Evolutionary conservation across 441 rosid species (phyloP).

Genomic region (Breynia disticha): DNA sequence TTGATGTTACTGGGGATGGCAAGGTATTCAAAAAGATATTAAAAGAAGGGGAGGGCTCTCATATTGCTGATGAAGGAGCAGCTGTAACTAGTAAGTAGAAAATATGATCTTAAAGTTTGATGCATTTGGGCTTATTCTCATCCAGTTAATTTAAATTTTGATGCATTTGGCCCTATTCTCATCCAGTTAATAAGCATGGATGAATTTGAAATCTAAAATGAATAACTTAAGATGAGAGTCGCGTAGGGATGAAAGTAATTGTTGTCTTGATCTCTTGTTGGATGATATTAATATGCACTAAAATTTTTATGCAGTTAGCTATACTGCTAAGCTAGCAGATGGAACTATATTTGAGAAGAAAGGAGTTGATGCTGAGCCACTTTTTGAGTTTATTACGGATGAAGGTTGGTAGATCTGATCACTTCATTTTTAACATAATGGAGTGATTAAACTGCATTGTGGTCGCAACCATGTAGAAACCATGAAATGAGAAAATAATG

Average conservation of each 20-base stretch:
- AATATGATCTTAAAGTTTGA: neutral
- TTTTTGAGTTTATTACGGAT: constrained; percentile 44
- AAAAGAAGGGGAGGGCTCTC: constrained; percentile 41
- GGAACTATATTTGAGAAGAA: constrained; percentile 52
- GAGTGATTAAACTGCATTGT: neutral
- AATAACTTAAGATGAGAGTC: no score
- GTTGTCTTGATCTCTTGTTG: neutral
- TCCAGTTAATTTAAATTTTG: no score
- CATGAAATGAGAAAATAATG: constrained; percentile 3
- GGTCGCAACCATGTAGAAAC: neutral
- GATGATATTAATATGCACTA: constrained; percentile 1
- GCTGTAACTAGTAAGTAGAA: constrained; percentile 37
- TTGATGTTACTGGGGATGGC: constrained; percentile 45
- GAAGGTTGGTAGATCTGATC: constrained; percentile 29
- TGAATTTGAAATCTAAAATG: no score
- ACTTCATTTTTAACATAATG: neutral
- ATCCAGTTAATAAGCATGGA: no score
- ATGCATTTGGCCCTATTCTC: no score
- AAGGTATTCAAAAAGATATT: constrained; percentile 53
- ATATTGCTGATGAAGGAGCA: constrained; percentile 47
- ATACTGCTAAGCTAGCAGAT: constrained; percentile 38
- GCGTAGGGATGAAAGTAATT: no score
- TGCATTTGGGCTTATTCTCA: no score
- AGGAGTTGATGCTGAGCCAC: constrained; percentile 41
- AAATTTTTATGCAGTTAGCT: constrained; percentile 37